phyloP scores from a whole-genome alignment of 306 rosid species.

The Spatholobus suberectus region DNA sequence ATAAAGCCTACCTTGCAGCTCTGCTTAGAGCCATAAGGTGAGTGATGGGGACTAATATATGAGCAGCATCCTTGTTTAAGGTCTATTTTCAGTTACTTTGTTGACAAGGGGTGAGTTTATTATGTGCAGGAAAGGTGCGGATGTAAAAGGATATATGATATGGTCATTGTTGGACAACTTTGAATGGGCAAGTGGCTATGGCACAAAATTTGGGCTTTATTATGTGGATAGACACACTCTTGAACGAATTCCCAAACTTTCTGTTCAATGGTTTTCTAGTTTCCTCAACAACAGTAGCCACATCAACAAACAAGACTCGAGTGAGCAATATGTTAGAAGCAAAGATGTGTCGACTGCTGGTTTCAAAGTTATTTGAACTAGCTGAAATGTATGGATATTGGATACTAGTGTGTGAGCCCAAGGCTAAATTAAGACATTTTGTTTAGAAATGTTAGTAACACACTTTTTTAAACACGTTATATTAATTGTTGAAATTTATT shows the following conservation, averaged over 20 bases:
- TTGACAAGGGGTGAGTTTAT: not conserved
- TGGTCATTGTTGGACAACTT: slow-evolving; percentile 77
- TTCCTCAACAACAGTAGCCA: slow-evolving; percentile 52
- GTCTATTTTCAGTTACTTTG: slow-evolving; percentile 1
- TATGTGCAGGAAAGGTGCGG: slow-evolving; percentile 65
- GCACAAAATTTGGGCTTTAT: slow-evolving; percentile 58
- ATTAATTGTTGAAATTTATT: not conserved
- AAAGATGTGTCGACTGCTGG: slow-evolving; percentile 13
- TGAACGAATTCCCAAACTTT: slow-evolving; percentile 59
- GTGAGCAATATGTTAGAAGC: not conserved
- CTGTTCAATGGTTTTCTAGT: slow-evolving; percentile 61
- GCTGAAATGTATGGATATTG: not conserved
- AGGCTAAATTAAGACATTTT: not conserved
- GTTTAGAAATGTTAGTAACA: too few relatives aligned
- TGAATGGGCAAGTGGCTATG: slow-evolving; percentile 65
- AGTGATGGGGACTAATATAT: not conserved
- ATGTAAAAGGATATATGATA: slow-evolving; percentile 71
- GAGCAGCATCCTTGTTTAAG: not conserved
- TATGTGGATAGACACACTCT: slow-evolving; percentile 61
- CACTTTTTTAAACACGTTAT: not conserved
- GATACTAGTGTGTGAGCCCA: not conserved
- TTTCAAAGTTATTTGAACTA: slow-evolving; percentile 24
- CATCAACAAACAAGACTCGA: not conserved
- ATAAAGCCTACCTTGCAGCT: slow-evolving; percentile 62
- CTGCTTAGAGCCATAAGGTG: slow-evolving; percentile 67